Evolutionary conservation across 768 basidiomycete species (phyloP).

Genomic region (Rubroboletus pulcherrimus): DNA sequence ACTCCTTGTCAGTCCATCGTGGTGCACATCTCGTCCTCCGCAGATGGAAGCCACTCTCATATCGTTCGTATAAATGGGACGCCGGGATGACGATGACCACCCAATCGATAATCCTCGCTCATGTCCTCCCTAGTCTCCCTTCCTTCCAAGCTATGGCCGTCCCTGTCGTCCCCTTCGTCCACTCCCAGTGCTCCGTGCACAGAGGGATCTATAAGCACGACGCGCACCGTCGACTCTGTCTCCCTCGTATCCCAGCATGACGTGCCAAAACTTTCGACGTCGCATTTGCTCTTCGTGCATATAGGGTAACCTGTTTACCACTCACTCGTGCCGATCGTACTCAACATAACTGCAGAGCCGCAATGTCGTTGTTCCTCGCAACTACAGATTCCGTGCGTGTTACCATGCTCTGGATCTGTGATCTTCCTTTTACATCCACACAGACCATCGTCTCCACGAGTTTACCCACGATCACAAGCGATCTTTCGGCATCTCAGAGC

Average conservation of each 20-base stretch:
- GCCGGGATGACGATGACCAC: constrained; percentile 3
- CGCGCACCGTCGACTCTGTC: constrained; percentile 20
- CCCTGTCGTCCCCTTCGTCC: not conserved
- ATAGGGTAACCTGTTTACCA: constrained; percentile 50
- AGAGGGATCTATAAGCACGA: constrained; percentile 20
- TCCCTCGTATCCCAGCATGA: constrained; percentile 21
- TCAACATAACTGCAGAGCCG: constrained; percentile 49
- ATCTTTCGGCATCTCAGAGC: constrained; percentile 60
- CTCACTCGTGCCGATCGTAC: constrained; percentile 5
- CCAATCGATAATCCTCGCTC: constrained; percentile 3
- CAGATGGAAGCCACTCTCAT: constrained; percentile 22
- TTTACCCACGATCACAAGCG: constrained; percentile 73
- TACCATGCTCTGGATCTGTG: not conserved
- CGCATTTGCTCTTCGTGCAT: constrained; percentile 59
- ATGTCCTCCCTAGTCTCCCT: constrained; percentile 18
- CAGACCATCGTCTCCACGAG: constrained; percentile 78
- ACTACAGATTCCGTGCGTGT: constrained; percentile 76
- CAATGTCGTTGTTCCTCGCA: constrained; percentile 76
- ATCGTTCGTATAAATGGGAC: constrained; percentile 27
- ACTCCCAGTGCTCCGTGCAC: constrained; percentile 10
- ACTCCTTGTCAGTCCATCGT: constrained; percentile 11
- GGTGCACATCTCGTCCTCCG: constrained; percentile 14
- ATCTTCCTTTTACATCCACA: constrained; percentile 5
- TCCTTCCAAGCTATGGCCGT: constrained; percentile 5
- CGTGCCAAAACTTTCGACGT: constrained; percentile 42